Base-by-base conservation (phyloP, 108 stramenopile genomes). In the Aurantiochytrium sp. region DNA sequence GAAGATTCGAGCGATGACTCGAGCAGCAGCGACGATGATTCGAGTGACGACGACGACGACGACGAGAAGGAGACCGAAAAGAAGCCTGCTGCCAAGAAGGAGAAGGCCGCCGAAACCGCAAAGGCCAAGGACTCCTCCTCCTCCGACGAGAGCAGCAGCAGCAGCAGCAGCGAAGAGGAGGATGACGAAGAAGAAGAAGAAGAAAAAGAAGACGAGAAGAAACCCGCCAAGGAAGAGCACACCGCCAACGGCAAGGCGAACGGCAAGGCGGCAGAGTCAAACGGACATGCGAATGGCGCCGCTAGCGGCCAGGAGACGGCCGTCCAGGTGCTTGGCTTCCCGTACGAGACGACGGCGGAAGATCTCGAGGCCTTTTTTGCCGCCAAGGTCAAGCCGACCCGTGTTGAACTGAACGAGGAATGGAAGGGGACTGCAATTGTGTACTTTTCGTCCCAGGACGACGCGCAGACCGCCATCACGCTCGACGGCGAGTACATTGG, bases 301-400 rank as follows among this genome's bases (percentile, higher is more conserved):
- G 88, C 87, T 35, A 19, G 18, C n/a, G 43, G 4, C 59, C 23
- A 58, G 58, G 59, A 53, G 55, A 97, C 96, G 89, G 57, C 98
- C 19, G 97, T 95, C 91, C 76, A 83, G 76, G 91, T 99, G 58
- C 93, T 95, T 49, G 99, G 99, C 44, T 90, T 98, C 58, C 98
- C 99, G 19, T 99, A 98, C 97, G 92, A 89, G 59, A 93, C 97
- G 53, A 93, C 94, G 10, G 96, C 98, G 87, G 95, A 96, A 2
- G 96, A 97, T 64, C 94, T 99, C 42, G 72, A 89, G n/a, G 95
- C 94, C 23, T 98, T 97, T 93, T 98, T 99, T 93, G 88, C 90
- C 44, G 58, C 44, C 18, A 98, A 97, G 92, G 97, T 97, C 58
- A 92, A 93, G 72, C 89, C 90, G 58, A 93, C 95, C 44, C 60